Base-by-base conservation (phyloP, 441 rosid species). In the Gossypium trilobum region DNA sequence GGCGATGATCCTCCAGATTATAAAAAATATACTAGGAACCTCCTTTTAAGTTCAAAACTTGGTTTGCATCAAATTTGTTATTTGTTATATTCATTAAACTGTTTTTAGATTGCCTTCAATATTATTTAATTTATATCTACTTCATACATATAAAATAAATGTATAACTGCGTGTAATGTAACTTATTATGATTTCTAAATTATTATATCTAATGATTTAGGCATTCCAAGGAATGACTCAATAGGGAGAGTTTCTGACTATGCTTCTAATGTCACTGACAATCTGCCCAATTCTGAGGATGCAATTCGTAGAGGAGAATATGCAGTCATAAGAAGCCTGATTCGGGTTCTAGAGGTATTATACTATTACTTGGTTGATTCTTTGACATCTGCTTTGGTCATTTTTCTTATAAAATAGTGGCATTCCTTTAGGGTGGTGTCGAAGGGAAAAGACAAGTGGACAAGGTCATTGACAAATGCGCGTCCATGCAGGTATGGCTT, bases 391-490 rank as follows among this genome's bases (percentile, higher is more conserved):
- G 20, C 60, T 77, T 44, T 77, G 77, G 68, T 29, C 19, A 22
- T 36, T 70, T 63, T 79, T 76, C 81, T 71, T 70, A 73, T 67
- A 68, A 72, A 75, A 17, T 61, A 48, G 60, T 79, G 75, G 66
- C 36, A 63, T 82, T 70, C 55, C 63, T 80, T 56, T 78, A 95
- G 99, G 98, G 99, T 72, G 99, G 99, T 68, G 97, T 93, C 56
- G 99, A 95, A 85, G 99, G 97, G 73, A 95, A 95, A 89, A 85
- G 93, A 73, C 97, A 90, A 83, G 98, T 95, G 64, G 99, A 95
- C 81, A 90, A 90, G 84, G 98, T 93, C 82, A 95, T 95, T 74
- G 99, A 95, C 84, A 93, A 90, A 85, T 95, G 99, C 82, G 86
- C 98, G 63, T 88, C 97, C 80, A 93, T 95, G 99, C 99, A 95